phyloP scores from a whole-genome alignment of 495 filamentous ascomycete genomes.

The Evernia prunastri region DNA sequence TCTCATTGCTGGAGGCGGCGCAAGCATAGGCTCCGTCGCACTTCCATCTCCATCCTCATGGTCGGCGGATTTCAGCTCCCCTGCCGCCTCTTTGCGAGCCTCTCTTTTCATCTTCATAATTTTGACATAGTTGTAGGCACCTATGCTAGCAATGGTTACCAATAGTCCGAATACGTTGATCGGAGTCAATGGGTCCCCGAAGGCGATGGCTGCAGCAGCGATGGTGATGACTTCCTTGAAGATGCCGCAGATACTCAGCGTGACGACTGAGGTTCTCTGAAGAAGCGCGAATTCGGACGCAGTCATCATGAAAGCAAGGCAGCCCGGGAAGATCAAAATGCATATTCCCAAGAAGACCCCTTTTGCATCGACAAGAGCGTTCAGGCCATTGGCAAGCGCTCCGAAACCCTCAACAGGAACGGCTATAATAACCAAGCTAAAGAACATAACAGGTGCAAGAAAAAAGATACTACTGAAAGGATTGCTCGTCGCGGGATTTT shows the following conservation, averaged over 20 bases:
- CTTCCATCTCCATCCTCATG: conserved; percentile 16
- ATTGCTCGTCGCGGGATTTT: conserved; percentile 92
- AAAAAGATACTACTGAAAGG: conserved; percentile 97
- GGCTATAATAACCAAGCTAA: conserved; percentile 71
- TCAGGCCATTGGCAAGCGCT: conserved; percentile 56
- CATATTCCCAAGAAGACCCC: conserved; percentile 50
- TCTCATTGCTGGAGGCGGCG: conserved; percentile 12
- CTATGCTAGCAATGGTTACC: conserved; percentile 84
- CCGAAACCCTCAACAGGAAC: conserved; percentile 76
- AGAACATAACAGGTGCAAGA: conserved; percentile 93
- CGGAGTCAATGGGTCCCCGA: conserved; percentile 80
- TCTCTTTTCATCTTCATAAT: conserved; percentile 80
- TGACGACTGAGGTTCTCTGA: conserved; percentile 92
- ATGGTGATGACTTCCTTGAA: conserved; percentile 99
- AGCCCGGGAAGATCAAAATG: conserved; percentile 82
- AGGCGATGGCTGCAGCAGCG: conserved; percentile 76
- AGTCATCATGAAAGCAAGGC: conserved; percentile 94
- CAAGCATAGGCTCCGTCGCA: conserved; percentile 22
- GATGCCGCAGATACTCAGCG: conserved; percentile 91
- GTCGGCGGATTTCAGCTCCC: conserved; percentile 3
- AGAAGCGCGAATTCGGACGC: conserved; percentile 91
- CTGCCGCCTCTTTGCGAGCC: conserved; percentile 26
- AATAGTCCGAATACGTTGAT: conserved; percentile 83
- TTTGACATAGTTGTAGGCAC: conserved; percentile 90
- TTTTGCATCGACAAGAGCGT: conserved; percentile 54